Percentiles rank a stretch among this genome's conserved stretches.
Evolutionary conservation across 805 yeast species (phyloP).

Genomic region (Nakazawaea holstii): DNA sequence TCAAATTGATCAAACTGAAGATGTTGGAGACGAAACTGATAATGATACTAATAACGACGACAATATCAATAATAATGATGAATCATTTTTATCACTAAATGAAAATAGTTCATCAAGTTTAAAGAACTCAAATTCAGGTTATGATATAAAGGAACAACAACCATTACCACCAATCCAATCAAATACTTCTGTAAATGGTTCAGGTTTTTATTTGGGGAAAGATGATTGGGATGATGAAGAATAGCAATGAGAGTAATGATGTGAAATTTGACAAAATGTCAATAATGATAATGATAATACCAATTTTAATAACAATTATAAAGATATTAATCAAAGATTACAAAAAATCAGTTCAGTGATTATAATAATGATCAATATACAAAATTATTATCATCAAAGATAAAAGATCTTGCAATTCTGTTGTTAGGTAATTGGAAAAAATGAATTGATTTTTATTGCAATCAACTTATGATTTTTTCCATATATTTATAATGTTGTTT

Average conservation of each 20-base stretch:
- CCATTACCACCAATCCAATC: slow-evolving; percentile 12
- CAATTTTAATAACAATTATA: neutral
- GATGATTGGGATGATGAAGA: too few species aligned
- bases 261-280: neutral
- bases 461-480: too few species aligned
- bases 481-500: too few species aligned
- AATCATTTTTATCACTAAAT: neutral
- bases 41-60: neutral
- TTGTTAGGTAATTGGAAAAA: slow-evolving; percentile 10
- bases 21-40: slow-evolving; percentile 7
- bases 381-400: slow-evolving; percentile 2
- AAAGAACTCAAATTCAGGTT: slow-evolving; percentile 1
- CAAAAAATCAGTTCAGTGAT: slow-evolving; percentile 7
- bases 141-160: slow-evolving; percentile 5
- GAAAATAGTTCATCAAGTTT: neutral
- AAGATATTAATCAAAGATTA: neutral
- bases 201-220: neutral
- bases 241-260: neutral
- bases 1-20: slow-evolving; percentile 27
- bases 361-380: neutral
- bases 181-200: slow-evolving; percentile 1
- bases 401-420: slow-evolving; percentile 5
- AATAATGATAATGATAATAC: neutral
- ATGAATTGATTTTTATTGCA: too few species aligned
- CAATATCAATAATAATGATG: neutral